Evolutionary conservation across 352 stramenopile species (phyloP).

Genomic region (Pythium brassicae): DNA sequence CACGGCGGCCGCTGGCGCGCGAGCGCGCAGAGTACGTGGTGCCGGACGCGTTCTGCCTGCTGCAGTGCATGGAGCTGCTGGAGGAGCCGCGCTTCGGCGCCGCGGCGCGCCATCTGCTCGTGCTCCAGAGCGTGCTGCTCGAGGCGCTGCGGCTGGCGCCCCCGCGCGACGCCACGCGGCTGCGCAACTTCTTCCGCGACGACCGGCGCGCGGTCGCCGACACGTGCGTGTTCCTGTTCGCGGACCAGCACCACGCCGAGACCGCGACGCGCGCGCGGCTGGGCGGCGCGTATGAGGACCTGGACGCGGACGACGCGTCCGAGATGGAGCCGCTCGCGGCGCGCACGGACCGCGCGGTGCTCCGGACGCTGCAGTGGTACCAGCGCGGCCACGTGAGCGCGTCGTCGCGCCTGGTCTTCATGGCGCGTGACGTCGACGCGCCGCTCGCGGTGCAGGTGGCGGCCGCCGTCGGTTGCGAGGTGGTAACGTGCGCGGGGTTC

Average conservation of each 20-base stretch:
- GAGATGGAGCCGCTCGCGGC: constrained; percentile 30
- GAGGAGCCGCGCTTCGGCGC: constrained; percentile 46
- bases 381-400: constrained; percentile 29
- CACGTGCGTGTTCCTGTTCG: constrained; percentile 55
- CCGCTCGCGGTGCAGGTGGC: constrained; percentile 31
- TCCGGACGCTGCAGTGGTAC: constrained; percentile 71
- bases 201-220: constrained; percentile 39
- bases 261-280: constrained; percentile 43
- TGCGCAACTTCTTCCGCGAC: constrained; percentile 67
- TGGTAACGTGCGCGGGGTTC: constrained; percentile 57
- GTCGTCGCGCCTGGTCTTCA: constrained; percentile 42
- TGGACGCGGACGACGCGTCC: constrained; percentile 14
- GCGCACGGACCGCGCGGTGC: constrained; percentile 39
- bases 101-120: constrained; percentile 37
- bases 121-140: constrained; percentile 72
- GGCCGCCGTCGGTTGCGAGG: constrained; percentile 31
- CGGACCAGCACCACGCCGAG: constrained; percentile 63
- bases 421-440: constrained; percentile 51
- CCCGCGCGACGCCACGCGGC: constrained; percentile 52
- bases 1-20: constrained; percentile 24
- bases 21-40: constrained; percentile 56
- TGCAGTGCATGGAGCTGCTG: constrained; percentile 78
- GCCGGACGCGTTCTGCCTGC: constrained; percentile 60
- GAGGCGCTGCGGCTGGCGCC: constrained; percentile 61
- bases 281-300: constrained; percentile 10